Conservation (phyloP, 1,139 yeast genomes). For the Groenewaldozyma auringiensis region DNA sequence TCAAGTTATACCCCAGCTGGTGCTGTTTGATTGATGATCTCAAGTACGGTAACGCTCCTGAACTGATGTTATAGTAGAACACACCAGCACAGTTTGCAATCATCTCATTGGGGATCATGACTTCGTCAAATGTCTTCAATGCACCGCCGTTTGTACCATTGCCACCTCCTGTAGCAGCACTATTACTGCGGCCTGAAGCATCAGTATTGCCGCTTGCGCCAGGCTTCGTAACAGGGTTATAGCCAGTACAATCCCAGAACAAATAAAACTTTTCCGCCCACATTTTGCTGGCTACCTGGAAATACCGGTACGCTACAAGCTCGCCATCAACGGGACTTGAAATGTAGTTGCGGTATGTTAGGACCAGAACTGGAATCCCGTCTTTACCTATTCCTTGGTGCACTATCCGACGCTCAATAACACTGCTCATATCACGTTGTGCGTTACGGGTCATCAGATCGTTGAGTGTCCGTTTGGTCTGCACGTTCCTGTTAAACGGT, state of each 20-base stretch:
- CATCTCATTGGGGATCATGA: constrained; percentile 41
- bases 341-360: constrained; percentile 42
- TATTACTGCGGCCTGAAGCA: too few species aligned
- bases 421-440: constrained; percentile 43
- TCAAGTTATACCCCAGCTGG: constrained; percentile 18
- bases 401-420: constrained; percentile 42
- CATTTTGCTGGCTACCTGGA: constrained; percentile 62
- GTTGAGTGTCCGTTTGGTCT: constrained; percentile 4
- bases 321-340: constrained; percentile 45
- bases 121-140: not conserved
- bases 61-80: constrained; percentile 51
- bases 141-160: constrained; percentile 13
- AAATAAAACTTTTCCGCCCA: constrained; percentile 65
- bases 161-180: constrained; percentile 24
- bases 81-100: constrained; percentile 32
- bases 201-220: constrained; percentile 30
- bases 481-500: not conserved
- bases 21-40: constrained; percentile 17
- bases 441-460: constrained; percentile 73
- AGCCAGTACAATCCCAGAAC: constrained; percentile 66
- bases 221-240: too few species aligned
- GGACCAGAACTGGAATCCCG: constrained; percentile 62
- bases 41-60: constrained; percentile 35
- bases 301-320: constrained; percentile 49
- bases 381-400: constrained; percentile 62